Conservation (phyloP, 2,329 filamentous ascomycete genomes). For the Trichoderma koningiopsis region DNA sequence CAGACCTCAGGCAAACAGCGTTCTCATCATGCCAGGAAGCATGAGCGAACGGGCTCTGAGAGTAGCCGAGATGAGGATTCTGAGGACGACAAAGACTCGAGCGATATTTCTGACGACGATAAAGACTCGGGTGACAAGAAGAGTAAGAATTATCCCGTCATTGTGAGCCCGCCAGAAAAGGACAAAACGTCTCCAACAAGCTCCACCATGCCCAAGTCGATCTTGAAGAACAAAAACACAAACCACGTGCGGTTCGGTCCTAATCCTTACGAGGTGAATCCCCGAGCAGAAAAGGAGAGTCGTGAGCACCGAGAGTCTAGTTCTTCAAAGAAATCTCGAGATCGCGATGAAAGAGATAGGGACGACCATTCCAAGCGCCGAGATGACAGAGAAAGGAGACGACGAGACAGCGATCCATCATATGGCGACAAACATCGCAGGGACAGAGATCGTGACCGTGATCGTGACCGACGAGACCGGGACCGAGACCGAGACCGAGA, state of each 20-base stretch:
- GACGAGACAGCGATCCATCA: conserved; percentile 33
- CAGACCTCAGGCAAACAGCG: conserved; percentile 26
- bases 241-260: conserved; percentile 59
- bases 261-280: conserved; percentile 48
- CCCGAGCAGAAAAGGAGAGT: conserved; percentile 38
- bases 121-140: conserved; percentile 35
- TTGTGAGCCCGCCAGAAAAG: conserved; percentile 42
- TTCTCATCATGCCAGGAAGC: neutral
- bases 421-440: conserved; percentile 15
- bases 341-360: conserved; percentile 36
- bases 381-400: conserved; percentile 9
- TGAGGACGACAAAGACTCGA: conserved; percentile 37
- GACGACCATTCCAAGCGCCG: conserved; percentile 8
- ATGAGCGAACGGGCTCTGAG: conserved; percentile 38
- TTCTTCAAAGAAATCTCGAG: conserved; percentile 30
- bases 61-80: conserved; percentile 40
- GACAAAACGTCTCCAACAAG: conserved; percentile 41
- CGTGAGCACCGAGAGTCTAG: conserved; percentile 34
- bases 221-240: conserved; percentile 63
- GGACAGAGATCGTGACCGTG: neutral
- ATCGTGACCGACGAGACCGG: conserved; percentile 32
- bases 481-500: conserved; percentile 36
- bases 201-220: conserved; percentile 54
- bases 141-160: conserved; percentile 41
- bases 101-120: conserved; percentile 40